These are phyloP conservation scores for Graphilbum sp. DNA, from an alignment of 2,329 filamentous ascomycete species.

Conservation along the genomic window DNA sequence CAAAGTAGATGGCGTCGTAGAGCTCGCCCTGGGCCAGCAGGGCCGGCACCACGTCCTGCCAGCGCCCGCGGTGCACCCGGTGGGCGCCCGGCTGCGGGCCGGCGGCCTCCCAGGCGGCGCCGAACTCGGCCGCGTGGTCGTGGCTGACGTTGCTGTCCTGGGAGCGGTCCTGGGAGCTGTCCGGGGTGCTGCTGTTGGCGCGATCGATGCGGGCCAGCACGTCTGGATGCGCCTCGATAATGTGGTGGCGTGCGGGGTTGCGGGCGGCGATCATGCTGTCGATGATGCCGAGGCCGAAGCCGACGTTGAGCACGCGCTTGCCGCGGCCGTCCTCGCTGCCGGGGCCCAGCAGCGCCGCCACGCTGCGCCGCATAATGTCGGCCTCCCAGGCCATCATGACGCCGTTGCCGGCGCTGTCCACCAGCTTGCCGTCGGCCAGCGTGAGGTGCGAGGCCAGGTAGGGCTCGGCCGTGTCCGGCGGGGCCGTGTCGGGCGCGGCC, in stretches of 20 bases:
- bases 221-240: conserved; percentile 70
- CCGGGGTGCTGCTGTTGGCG: conserved; percentile 20
- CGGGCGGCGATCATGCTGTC: conserved; percentile 59
- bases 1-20: conserved; percentile 89
- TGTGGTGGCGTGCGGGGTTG: conserved; percentile 56
- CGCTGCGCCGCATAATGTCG: conserved; percentile 67
- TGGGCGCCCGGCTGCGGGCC: conserved; percentile 49
- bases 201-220: conserved; percentile 48
- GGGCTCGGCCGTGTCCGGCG: conserved; percentile 33
- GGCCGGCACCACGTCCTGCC: conserved; percentile 64
- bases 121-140: conserved; percentile 27
- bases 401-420: conserved; percentile 62
- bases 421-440: conserved; percentile 48
- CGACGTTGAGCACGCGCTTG: conserved; percentile 65
- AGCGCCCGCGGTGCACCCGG: conserved; percentile 56
- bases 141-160: conserved; percentile 30
- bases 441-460: conserved; percentile 54
- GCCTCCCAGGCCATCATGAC: conserved; percentile 94
- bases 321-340: conserved; percentile 19
- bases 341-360: conserved; percentile 48
- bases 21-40: conserved; percentile 51
- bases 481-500: conserved; percentile 1
- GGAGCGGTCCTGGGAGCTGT: too few species aligned
- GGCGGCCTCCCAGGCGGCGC: conserved; percentile 34
- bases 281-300: conserved; percentile 83